Evolutionary conservation across 257 asterid genomes (phyloP).

Genomic region (Agastache rugosa): DNA sequence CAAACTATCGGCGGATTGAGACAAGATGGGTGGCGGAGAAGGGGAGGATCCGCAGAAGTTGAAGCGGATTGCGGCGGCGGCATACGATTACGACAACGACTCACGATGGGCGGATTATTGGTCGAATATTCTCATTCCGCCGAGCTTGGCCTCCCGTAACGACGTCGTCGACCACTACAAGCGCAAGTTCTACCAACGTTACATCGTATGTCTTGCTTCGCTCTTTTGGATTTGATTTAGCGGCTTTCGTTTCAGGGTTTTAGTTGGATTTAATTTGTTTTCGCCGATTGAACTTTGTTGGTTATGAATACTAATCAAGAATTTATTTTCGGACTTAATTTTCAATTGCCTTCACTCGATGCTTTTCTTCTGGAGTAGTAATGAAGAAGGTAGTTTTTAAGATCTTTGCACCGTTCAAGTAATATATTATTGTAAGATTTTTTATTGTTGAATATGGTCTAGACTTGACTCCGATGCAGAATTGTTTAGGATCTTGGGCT

Average conservation of each 20-base stretch:
- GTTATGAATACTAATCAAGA: neutral
- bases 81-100: slow-evolving; percentile 88
- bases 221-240: neutral
- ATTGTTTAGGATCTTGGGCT: neutral
- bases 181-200: slow-evolving; percentile 97
- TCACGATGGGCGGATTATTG: slow-evolving; percentile 87
- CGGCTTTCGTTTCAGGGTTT: neutral
- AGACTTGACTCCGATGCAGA: slow-evolving; percentile 17
- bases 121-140: slow-evolving; percentile 96
- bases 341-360: neutral
- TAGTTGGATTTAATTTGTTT: too few relatives aligned
- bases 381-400: neutral
- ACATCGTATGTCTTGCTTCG: slow-evolving; percentile 55
- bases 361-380: neutral
- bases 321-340: neutral
- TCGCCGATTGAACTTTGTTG: slow-evolving; percentile 1
- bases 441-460: neutral
- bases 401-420: neutral
- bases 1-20: neutral
- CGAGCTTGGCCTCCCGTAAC: slow-evolving; percentile 76
- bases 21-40: slow-evolving; percentile 59
- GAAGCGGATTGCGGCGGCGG: slow-evolving; percentile 86
- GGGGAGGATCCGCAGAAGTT: slow-evolving; percentile 79
- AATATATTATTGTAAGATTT: neutral
- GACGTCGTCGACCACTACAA: slow-evolving; percentile 86